Evolutionary conservation across 2,329 filamentous ascomycete genomes (phyloP).

Genomic region (Ascochyta clinopodiicola): DNA sequence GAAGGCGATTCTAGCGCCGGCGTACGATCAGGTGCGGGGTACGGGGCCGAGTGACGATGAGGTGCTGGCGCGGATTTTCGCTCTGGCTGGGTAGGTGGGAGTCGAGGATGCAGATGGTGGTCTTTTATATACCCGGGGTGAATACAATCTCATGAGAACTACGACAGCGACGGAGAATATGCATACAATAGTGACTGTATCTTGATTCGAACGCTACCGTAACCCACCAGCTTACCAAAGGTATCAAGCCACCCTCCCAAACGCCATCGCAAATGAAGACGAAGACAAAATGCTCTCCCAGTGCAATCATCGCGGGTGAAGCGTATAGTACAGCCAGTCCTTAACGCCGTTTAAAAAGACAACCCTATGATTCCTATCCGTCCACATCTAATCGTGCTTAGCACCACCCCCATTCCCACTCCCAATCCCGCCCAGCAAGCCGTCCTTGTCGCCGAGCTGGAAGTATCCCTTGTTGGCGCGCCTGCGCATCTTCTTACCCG

Average conservation of each 20-base stretch:
- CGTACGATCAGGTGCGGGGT: slow-evolving; percentile 29
- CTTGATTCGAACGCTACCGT: too few species aligned
- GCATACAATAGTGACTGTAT: too few species aligned
- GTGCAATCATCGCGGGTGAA: background rate
- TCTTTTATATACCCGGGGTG: too few species aligned
- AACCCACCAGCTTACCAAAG: background rate
- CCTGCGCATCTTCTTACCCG: slow-evolving; percentile 41
- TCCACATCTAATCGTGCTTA: slow-evolving; percentile 37
- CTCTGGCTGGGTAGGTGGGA: slow-evolving; percentile 8
- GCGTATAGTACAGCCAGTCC: background rate
- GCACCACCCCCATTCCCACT: slow-evolving; percentile 52
- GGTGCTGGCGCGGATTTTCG: slow-evolving; percentile 26
- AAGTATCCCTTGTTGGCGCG: slow-evolving; percentile 65
- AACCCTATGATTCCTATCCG: background rate
- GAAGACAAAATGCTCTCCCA: background rate
- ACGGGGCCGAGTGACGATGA: slow-evolving; percentile 27
- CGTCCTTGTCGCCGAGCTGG: slow-evolving; percentile 71
- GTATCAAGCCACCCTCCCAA: slow-evolving; percentile 5
- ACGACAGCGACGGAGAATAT: too few species aligned
- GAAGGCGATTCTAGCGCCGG: slow-evolving; percentile 42
- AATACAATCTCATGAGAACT: too few species aligned
- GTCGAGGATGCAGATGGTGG: too few species aligned
- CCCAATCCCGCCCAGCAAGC: slow-evolving; percentile 61
- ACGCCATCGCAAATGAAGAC: background rate
- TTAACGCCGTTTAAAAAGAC: slow-evolving; percentile 2